Conservation (phyloP, 1,284 basidiomycete species). For the Kwoniella shivajii region DNA sequence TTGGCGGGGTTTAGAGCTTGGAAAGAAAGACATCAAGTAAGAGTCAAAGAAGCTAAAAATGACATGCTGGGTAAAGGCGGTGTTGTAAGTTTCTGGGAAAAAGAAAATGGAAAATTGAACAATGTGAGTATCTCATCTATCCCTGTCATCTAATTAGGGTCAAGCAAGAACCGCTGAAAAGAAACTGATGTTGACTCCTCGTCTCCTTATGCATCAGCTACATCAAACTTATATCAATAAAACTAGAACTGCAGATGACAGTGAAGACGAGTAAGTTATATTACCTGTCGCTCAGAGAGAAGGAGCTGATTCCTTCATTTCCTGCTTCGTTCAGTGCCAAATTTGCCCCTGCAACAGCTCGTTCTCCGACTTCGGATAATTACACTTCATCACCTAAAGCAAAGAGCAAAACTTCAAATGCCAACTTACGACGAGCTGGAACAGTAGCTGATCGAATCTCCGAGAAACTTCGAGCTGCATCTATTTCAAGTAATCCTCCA, state of each 20-base stretch:
- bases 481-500: slow-evolving; percentile 15
- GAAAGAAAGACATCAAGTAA: slow-evolving; percentile 44
- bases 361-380: slow-evolving; percentile 61
- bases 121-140: slow-evolving; percentile 28
- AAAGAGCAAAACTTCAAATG: slow-evolving; percentile 7
- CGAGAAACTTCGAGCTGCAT: slow-evolving; percentile 50
- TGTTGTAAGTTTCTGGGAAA: slow-evolving; percentile 70
- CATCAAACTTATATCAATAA: slow-evolving; percentile 77
- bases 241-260: slow-evolving; percentile 77
- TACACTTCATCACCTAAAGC: slow-evolving; percentile 74
- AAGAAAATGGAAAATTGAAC: slow-evolving; percentile 48
- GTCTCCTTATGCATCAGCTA: slow-evolving; percentile 56
- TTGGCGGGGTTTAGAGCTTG: slow-evolving; percentile 45
- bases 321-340: slow-evolving; percentile 62
- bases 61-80: slow-evolving; percentile 59
- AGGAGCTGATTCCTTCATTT: slow-evolving; percentile 1
- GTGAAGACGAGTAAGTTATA: slow-evolving; percentile 78
- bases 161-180: too few species aligned
- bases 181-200: not conserved
- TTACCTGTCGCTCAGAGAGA: not conserved
- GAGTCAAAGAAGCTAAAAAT: slow-evolving; percentile 39
- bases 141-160: too few species aligned
- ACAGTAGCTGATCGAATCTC: slow-evolving; percentile 54
- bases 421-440: slow-evolving; percentile 37
- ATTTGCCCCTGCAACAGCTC: slow-evolving; percentile 68